Base-by-base conservation (phyloP, 2,329 filamentous ascomycete species). In the Hypoxylon sp. region DNA sequence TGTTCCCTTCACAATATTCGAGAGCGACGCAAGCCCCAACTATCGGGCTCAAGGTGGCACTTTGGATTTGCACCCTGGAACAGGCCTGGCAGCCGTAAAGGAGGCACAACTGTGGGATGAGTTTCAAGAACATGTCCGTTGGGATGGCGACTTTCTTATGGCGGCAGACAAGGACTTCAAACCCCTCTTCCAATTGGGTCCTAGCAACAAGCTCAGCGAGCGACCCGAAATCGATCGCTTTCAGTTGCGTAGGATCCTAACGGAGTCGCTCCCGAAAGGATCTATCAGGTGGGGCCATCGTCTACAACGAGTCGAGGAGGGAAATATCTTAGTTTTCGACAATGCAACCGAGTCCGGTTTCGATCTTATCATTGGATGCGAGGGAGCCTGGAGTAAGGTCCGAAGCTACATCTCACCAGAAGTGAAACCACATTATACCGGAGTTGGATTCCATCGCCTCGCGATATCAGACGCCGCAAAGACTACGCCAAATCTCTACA, bases 161-260 rank as follows among this genome's bases (percentile, higher is more conserved):
- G 76, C 87, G 6, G 78, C 83, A 10, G 81, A 85, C 69, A 79
- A 79, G 51, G 65, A 83, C 46, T 75, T 82, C 9, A 77, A 78
- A 14, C 72, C 77, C 6, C 74, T 77, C 10, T 73, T 81, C 4
- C 74, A 77, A 6, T 75, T 77, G 5, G 73, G 77, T 2, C 52
- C 79, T 3, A 75, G 77, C n/a, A 75, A 76, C 32, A 73, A 77
- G 50, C 68, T 80, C 19, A 74, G 74, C 48, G 79, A 82, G 61
- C 79, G 82, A 5, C 85, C 85, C 0, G 86, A 88, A 73, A 88
- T 89, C 65, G 86, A 89, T 74, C 82, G 85, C 17, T 69, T 77
- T 5, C 75, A 78, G 21, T 78, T 87, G 14, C 78, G 82, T 5
- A 72, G 80, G 48, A 76, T 87, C 2, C 76, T 87, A 7, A 74